Conservation (phyloP, 495 filamentous ascomycete genomes). For the Aspergillus olivimuriae region DNA sequence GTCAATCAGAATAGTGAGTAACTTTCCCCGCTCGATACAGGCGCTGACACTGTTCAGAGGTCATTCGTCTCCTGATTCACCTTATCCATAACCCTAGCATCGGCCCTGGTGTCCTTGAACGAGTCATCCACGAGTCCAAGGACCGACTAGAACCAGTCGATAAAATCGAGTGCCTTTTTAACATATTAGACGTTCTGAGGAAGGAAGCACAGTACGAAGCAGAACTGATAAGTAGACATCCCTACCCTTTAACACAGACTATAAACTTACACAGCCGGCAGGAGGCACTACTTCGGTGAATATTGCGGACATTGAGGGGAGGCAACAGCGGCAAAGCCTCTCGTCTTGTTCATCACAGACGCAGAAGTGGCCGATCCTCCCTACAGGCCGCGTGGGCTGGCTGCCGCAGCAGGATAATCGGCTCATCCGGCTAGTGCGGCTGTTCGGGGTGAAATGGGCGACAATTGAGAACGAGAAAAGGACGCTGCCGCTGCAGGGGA, state of each 20-base stretch:
- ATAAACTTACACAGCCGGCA: not conserved
- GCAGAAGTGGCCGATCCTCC: not conserved
- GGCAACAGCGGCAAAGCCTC: too few relatives aligned
- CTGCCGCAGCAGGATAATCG: too few relatives aligned
- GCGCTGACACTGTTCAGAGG: not conserved
- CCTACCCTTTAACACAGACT: not conserved
- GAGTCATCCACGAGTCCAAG: not conserved
- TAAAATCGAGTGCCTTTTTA: not conserved
- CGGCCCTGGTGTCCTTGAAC: not conserved
- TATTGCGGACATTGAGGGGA: not conserved
- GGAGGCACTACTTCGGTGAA: not conserved
- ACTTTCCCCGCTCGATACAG: not conserved
- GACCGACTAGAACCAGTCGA: not conserved
- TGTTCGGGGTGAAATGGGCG: too few relatives aligned
- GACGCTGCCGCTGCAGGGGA: too few relatives aligned
- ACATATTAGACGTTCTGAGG: not conserved
- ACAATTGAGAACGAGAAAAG: too few relatives aligned
- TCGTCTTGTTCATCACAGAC: not conserved
- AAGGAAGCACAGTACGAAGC: not conserved
- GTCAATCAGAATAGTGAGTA: not conserved
- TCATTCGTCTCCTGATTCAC: not conserved
- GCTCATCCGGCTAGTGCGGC: too few relatives aligned
- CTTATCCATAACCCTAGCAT: not conserved
- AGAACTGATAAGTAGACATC: not conserved
- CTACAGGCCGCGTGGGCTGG: too few relatives aligned